phyloP scores from a whole-genome alignment of 2,329 filamentous ascomycete genomes.

The Ophidiomyces ophidiicola region DNA sequence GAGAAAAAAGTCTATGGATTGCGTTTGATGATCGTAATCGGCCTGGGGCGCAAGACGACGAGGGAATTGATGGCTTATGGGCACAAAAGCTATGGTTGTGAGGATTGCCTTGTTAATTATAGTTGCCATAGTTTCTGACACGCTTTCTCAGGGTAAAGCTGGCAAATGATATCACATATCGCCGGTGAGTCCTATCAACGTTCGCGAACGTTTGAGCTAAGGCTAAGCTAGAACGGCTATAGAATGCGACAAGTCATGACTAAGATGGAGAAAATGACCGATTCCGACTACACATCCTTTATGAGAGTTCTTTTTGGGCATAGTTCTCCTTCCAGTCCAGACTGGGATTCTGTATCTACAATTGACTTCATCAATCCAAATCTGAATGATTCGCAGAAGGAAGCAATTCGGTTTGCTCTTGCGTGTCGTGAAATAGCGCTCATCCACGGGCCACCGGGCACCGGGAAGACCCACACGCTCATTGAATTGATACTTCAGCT shows the following conservation, averaged over 20 bases:
- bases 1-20: conserved; percentile 33
- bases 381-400: conserved; percentile 51
- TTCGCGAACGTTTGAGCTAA: neutral
- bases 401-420: conserved; percentile 66
- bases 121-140: conserved; percentile 11
- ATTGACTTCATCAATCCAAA: conserved; percentile 45
- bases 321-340: conserved; percentile 40
- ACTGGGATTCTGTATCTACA: conserved; percentile 35
- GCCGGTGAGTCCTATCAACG: conserved; percentile 36
- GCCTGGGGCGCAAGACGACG: conserved; percentile 30
- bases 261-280: conserved; percentile 43
- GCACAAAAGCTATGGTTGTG: conserved; percentile 51
- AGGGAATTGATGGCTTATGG: conserved; percentile 40
- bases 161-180: conserved; percentile 55
- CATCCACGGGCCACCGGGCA: conserved; percentile 91
- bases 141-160: conserved; percentile 44
- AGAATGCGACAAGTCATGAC: conserved; percentile 55
- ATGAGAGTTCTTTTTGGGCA: conserved; percentile 51
- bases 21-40: conserved; percentile 33
- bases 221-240: conserved; percentile 6
- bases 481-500: conserved; percentile 93
- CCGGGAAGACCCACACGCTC: conserved; percentile 91
- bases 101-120: conserved; percentile 24
- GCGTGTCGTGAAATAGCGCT: conserved; percentile 69
- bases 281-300: conserved; percentile 45